Conservation (phyloP, 2,329 filamentous ascomycete genomes). For the Lachnellula hyalina region DNA sequence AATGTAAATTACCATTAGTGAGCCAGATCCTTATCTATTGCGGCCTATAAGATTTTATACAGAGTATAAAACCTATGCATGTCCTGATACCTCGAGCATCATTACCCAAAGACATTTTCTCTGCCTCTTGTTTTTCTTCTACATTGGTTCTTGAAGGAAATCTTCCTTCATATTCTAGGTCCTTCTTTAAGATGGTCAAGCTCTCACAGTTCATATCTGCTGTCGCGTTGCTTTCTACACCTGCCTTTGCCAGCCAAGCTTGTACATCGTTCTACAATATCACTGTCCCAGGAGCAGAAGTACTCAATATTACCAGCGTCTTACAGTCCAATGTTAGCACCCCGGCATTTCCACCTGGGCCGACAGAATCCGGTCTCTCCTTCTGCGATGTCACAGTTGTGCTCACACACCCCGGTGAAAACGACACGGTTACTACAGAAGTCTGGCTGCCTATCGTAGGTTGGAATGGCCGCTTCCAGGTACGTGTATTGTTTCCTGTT, state of each 20-base stretch:
- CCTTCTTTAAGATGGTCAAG: background rate
- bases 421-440: slow-evolving; percentile 20
- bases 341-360: background rate
- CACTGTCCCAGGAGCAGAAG: background rate
- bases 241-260: background rate
- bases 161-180: no score
- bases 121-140: no score
- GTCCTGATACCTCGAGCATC: no score
- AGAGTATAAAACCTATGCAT: no score
- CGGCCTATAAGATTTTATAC: no score
- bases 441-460: slow-evolving; percentile 23
- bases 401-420: slow-evolving; percentile 23
- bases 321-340: background rate
- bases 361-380: background rate
- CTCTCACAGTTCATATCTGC: background rate
- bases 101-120: no score
- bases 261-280: background rate
- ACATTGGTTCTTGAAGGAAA: no score
- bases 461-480: slow-evolving; percentile 31
- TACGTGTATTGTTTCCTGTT: background rate
- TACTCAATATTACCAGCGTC: background rate
- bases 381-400: slow-evolving; percentile 29
- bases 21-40: no score
- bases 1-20: no score
- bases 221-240: background rate